phyloP scores from a whole-genome alignment of 306 rosid species.

The Acacia confusa region DNA sequence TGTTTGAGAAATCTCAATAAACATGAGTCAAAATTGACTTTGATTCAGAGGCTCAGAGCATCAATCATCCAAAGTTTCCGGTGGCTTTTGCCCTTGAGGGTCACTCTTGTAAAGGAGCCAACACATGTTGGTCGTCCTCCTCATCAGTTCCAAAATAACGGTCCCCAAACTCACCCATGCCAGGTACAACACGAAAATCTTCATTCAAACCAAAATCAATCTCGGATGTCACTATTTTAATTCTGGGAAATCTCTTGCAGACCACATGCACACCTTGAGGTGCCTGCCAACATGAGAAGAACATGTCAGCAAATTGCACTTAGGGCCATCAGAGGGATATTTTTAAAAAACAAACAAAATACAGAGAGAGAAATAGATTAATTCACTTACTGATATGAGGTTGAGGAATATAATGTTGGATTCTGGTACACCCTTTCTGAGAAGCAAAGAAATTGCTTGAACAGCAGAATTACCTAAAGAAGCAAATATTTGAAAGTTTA shows the following conservation, averaged over 20 bases:
- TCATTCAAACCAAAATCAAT: constrained; percentile 81
- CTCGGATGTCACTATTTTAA: constrained; percentile 98
- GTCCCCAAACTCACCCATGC: constrained; percentile 99
- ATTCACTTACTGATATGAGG: constrained; percentile 88
- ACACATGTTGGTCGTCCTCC: constrained; percentile 59
- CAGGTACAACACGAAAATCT: constrained; percentile 91
- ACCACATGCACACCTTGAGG: constrained; percentile 94
- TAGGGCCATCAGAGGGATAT: neutral
- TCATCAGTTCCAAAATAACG: constrained; percentile 97
- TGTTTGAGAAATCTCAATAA: constrained; percentile 5
- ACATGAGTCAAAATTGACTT: constrained; percentile 41
- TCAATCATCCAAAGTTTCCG: constrained; percentile 21
- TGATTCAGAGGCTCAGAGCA: constrained; percentile 33
- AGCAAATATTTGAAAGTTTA: constrained; percentile 6
- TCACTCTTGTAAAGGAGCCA: constrained; percentile 44
- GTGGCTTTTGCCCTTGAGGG: constrained; percentile 17
- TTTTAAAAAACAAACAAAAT: neutral
- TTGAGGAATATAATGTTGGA: constrained; percentile 95
- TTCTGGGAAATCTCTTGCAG: constrained; percentile 87
- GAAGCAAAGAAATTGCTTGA: constrained; percentile 82
- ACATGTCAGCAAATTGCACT: neutral
- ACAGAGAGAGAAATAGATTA: constrained; percentile 14
- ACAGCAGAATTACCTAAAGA: constrained; percentile 94
- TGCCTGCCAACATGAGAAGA: constrained; percentile 55
- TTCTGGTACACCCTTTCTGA: constrained; percentile 94